Conservation (phyloP, 208 protist genomes). For the Leishmania arabica region DNA sequence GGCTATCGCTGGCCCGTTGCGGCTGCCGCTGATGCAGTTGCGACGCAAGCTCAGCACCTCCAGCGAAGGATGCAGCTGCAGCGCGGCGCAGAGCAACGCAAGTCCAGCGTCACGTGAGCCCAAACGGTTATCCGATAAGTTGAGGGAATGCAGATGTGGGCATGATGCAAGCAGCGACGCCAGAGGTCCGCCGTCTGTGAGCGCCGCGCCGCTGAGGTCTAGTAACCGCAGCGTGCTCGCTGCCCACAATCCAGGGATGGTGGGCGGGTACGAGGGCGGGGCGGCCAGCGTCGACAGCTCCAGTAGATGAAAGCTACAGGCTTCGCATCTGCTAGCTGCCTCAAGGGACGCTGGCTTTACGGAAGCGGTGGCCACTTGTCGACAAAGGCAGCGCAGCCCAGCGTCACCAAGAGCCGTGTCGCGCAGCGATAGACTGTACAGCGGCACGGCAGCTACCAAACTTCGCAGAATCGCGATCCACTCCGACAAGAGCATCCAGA, state of each 20-base stretch:
- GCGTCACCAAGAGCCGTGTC: constrained; percentile 25
- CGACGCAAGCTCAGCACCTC: constrained; percentile 33
- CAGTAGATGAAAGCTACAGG: not conserved
- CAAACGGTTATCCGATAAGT: constrained; percentile 57
- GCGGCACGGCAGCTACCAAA: constrained; percentile 5
- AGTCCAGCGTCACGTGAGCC: constrained; percentile 32
- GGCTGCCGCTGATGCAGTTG: constrained; percentile 46
- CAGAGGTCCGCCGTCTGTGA: constrained; percentile 41
- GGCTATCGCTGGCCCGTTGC: constrained; percentile 26
- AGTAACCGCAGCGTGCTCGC: constrained; percentile 14
- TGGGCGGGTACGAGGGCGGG: not conserved
- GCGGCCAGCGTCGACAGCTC: not conserved
- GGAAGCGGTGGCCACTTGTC: constrained; percentile 2
- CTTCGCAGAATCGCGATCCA: constrained; percentile 25
- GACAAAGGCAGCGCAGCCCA: constrained; percentile 14
- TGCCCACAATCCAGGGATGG: not conserved
- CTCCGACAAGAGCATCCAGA: constrained; percentile 23
- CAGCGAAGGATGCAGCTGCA: constrained; percentile 41
- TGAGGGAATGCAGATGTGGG: constrained; percentile 29
- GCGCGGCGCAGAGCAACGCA: constrained; percentile 32
- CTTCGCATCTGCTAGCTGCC: not conserved
- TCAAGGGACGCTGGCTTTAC: not conserved
- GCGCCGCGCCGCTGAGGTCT: constrained; percentile 29
- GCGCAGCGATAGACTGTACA: constrained; percentile 11
- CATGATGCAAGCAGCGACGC: constrained; percentile 31